These are phyloP conservation scores for Chlamydomonas reinhardtii DNA, from an alignment of 163 green algal species.

Conservation along the genomic window DNA sequence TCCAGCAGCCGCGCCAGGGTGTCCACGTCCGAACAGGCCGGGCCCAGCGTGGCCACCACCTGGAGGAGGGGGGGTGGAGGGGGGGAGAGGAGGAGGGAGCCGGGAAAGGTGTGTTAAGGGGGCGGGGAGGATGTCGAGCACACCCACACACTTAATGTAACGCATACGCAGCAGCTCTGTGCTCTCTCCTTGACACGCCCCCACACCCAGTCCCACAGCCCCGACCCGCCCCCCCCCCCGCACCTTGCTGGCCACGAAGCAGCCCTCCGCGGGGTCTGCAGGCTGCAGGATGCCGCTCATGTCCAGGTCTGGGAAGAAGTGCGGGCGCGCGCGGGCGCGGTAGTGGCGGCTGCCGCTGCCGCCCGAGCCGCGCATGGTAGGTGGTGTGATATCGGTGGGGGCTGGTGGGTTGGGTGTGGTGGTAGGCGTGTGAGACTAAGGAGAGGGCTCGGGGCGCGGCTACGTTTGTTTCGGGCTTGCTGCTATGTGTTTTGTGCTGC, in stretches of 20 bases:
- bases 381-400: no score
- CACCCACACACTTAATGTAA: no score
- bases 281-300: conserved; percentile 26
- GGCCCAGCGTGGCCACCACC: conserved; percentile 88
- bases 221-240: not conserved
- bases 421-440: no score
- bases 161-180: no score
- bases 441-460: no score
- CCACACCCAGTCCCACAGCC: no score
- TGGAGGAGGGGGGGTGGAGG: not conserved
- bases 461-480: no score
- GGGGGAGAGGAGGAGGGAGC: not conserved
- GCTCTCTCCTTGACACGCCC: no score
- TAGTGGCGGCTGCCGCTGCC: conserved; percentile 38
- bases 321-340: conserved; percentile 31
- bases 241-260: conserved; percentile 48
- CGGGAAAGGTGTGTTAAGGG: no score
- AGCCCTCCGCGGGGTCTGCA: conserved; percentile 27
- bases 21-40: conserved; percentile 85
- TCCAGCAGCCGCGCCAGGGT: conserved; percentile 80
- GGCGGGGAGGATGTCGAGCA: no score
- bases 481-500: no score
- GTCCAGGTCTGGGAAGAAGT: conserved; percentile 47
- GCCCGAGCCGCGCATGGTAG: conserved; percentile 20
- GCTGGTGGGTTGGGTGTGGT: no score